phyloP scores from a whole-genome alignment of 495 filamentous ascomycete species.

The Aspergillus biplanus region DNA sequence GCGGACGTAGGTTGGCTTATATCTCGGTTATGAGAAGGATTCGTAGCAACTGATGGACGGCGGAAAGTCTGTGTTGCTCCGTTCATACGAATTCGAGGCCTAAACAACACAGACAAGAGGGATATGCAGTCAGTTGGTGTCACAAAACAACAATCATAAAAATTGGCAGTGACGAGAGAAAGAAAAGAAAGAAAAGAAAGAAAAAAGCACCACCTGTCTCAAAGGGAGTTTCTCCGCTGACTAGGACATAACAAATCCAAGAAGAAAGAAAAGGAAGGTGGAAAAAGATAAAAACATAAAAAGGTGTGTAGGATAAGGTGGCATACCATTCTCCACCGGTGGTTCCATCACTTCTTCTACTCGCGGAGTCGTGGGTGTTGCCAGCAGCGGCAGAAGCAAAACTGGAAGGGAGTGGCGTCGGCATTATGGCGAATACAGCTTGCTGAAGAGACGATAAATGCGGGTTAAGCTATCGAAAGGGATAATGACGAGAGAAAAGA shows the following conservation, averaged over 20 bases:
- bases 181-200: not conserved
- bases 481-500: conserved; percentile 9
- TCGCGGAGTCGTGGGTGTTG: conserved; percentile 61
- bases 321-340: conserved; percentile 62
- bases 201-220: not conserved
- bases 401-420: conserved; percentile 77
- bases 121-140: conserved; percentile 22
- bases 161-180: not conserved
- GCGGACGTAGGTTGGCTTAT: conserved; percentile 51
- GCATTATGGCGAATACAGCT: conserved; percentile 54
- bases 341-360: conserved; percentile 57
- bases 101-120: conserved; percentile 30
- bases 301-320: not conserved
- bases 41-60: conserved; percentile 73
- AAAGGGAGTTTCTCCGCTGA: not conserved
- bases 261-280: conserved; percentile 8
- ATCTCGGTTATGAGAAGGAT: conserved; percentile 55
- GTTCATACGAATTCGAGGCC: conserved; percentile 71
- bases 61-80: conserved; percentile 86
- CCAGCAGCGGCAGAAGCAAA: conserved; percentile 83
- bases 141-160: no score
- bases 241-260: not conserved
- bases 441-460: conserved; percentile 19
- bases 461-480: conserved; percentile 11
- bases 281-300: conserved; percentile 16